These are phyloP conservation scores for Russula sp. DNA, from an alignment of 768 basidiomycete genomes.

Conservation along the genomic window DNA sequence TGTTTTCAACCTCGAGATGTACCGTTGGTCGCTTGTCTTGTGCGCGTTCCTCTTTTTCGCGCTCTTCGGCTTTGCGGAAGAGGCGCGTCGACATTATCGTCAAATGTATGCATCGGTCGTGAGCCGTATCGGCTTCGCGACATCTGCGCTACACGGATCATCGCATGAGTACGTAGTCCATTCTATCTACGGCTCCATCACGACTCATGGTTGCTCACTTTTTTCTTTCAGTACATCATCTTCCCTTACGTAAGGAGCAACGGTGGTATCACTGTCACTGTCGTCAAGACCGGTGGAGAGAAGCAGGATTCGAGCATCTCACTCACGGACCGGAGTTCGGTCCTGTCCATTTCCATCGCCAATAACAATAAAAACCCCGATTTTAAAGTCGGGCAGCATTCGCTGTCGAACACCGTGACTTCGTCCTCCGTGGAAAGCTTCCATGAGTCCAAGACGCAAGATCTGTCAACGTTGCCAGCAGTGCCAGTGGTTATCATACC, in stretches of 20 bases:
- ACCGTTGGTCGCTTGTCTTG: neutral
- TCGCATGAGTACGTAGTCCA: conserved; percentile 17
- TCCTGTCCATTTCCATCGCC: conserved; percentile 8
- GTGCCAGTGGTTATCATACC: neutral
- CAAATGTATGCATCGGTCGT: neutral
- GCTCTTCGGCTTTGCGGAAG: neutral
- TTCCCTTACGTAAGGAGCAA: neutral
- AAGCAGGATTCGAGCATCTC: neutral
- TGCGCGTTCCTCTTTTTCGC: conserved; percentile 7
- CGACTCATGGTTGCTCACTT: neutral
- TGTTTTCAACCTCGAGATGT: neutral
- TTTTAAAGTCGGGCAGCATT: conserved; percentile 1
- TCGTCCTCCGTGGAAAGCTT: conserved; percentile 16
- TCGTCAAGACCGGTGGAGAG: neutral
- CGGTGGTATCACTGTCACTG: conserved; percentile 4
- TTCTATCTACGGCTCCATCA: neutral
- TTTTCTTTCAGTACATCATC: conserved; percentile 7
- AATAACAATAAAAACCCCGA: conserved; percentile 1
- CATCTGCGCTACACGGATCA: neutral
- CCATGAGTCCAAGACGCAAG: neutral
- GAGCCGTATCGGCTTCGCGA: conserved; percentile 32
- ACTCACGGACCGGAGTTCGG: neutral
- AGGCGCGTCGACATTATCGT: conserved; percentile 1
- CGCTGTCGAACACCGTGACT: neutral
- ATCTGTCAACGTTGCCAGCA: neutral